Evolutionary conservation across 352 stramenopile genomes (phyloP), one percentile per base, ranked within the genome.

Genomic region (Globisporangium cystogenes): DNA sequence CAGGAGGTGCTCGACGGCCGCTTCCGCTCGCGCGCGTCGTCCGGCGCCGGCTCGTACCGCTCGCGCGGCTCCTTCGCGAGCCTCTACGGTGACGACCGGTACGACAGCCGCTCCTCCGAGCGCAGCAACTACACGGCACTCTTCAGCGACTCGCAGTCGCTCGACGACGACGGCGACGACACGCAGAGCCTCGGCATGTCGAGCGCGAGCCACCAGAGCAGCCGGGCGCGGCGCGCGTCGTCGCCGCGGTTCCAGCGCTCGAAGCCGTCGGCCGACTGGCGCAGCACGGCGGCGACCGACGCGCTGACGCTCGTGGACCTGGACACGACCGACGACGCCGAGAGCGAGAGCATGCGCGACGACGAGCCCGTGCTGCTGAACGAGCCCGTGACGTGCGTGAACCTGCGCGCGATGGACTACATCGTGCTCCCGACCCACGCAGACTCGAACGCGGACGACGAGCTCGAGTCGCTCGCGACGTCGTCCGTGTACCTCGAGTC

Each of bases 1-100:
- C 68, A 78, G 49, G 75, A 90, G 54, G 45, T 86, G 12, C 80
- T 67, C 65, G 66, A 76, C 15, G 53, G 63, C 4, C 67, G 73
- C 33, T 41, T 65, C 18, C 48, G 57, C 21, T 52, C 57, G 12
- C 72, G 72, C 29, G 57, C 67, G 10, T 78, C 67, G 11, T 83
- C 72, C 21, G 31, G 42, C 24, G 42, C 6, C 60, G 51, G 10
- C 23, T 59, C 31, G 64, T 58, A 12, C 35, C 58, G 7, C 35
- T 41, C 36, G 1, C 31, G 39, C 5, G 36, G 44, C 54, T 48
- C 59, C 16, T 53, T 41, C 7, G 43, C 42, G 23, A 67, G 59
- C 44, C 51, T 48, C 16, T 57, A 20, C 36, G 18, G 48, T 16
- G 42, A 51, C 5, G 51, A 26, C 35, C 39, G 21, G 48, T 41